These are phyloP conservation scores for Leishmania tarentolae DNA, from an alignment of 208 protist species.

Conservation along the genomic window DNA sequence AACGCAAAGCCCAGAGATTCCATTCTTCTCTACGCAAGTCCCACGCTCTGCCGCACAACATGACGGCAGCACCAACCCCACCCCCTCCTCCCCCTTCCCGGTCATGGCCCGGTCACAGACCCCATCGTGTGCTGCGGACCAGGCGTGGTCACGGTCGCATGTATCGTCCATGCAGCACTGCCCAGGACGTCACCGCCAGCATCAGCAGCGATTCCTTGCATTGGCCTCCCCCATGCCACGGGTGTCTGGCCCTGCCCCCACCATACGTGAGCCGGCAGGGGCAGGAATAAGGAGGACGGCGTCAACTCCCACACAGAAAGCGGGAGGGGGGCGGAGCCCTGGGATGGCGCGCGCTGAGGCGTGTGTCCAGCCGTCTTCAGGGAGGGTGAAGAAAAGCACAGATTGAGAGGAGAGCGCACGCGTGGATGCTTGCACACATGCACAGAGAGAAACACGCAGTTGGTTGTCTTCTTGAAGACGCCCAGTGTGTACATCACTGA, in stretches of 20 bases:
- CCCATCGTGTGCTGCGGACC: not conserved
- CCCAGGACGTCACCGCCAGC: not conserved
- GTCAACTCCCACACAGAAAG: not conserved
- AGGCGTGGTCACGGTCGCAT: not conserved
- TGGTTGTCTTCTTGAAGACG: not conserved
- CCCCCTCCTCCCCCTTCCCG: not conserved
- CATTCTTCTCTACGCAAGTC: not conserved
- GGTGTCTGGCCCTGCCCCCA: not conserved
- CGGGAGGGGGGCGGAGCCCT: not conserved
- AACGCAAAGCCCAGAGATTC: not conserved
- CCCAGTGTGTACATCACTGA: constrained; percentile 3
- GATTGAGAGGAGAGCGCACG: not conserved
- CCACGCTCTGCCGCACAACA: not conserved
- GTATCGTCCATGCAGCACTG: not conserved
- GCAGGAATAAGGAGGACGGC: not conserved
- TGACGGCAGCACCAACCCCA: not conserved
- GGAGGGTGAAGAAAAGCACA: not conserved
- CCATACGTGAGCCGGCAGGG: not conserved
- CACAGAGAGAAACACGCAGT: not conserved
- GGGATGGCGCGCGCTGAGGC: not conserved
- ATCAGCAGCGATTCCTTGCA: not conserved
- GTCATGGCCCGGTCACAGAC: not conserved
- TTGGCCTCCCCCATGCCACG: not conserved
- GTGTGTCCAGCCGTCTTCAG: not conserved
- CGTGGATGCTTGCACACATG: not conserved